These are phyloP conservation scores for Cyberlindnera americana DNA, from an alignment of 805 yeast genomes.

Conservation along the genomic window DNA sequence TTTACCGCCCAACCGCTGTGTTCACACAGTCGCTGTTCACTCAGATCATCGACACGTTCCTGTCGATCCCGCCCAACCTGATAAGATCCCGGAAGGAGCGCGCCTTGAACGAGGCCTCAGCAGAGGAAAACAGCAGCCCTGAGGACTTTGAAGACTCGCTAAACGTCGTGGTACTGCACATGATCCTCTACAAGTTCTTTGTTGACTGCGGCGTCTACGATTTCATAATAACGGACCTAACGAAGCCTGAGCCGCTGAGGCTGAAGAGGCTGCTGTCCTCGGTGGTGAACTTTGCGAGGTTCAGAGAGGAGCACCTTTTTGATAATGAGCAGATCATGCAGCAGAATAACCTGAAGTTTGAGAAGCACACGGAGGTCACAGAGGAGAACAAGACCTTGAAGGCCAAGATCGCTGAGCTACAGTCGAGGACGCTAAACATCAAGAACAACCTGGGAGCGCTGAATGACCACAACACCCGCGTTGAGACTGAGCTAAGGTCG, in stretches of 20 bases:
- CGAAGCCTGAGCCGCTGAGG: constrained; percentile 71
- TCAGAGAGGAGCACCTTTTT: constrained; percentile 69
- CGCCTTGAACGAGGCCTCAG: constrained; percentile 6
- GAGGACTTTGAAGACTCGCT: constrained; percentile 40
- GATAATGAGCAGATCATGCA: constrained; percentile 64
- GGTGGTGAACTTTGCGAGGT: constrained; percentile 79
- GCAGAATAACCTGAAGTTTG: constrained; percentile 47
- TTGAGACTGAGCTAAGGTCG: constrained; percentile 59
- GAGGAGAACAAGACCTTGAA: constrained; percentile 37
- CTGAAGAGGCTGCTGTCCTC: constrained; percentile 70
- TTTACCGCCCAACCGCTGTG: constrained; percentile 53
- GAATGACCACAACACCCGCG: constrained; percentile 46
- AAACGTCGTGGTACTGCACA: constrained; percentile 51
- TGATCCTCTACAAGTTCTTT: constrained; percentile 59
- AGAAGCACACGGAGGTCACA: constrained; percentile 40
- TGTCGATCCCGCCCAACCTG: constrained; percentile 44
- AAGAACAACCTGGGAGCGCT: constrained; percentile 38
- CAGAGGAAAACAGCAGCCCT: constrained; percentile 7
- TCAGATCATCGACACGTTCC: constrained; percentile 57
- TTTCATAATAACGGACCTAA: constrained; percentile 68
- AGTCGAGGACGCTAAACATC: constrained; percentile 26
- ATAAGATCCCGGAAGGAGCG: constrained; percentile 18
- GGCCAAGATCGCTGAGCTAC: constrained; percentile 34
- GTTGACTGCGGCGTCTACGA: constrained; percentile 74
- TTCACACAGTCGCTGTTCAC: constrained; percentile 53